Conservation (phyloP, 441 rosid genomes). For the Populus hybrid region DNA sequence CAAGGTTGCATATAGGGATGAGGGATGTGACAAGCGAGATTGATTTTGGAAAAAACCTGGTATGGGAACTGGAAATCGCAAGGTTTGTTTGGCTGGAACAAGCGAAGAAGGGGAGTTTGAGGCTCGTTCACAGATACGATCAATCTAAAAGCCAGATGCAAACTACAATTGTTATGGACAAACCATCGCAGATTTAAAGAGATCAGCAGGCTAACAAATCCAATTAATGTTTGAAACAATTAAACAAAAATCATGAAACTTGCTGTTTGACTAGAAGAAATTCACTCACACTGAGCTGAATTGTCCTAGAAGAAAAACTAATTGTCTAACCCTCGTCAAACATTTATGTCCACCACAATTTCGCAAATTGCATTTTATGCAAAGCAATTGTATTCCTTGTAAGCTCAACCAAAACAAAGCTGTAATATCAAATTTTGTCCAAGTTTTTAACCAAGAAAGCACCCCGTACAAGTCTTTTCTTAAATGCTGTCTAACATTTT, state of each 20-base stretch:
- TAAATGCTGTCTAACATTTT: too few species aligned
- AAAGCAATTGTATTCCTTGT: not conserved
- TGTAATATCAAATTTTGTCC: not conserved
- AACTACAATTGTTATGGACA: not conserved
- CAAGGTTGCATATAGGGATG: conserved; percentile 47
- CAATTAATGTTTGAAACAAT: too few species aligned
- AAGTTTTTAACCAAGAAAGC: not conserved
- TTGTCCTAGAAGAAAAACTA: too few species aligned
- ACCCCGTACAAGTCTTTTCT: not conserved
- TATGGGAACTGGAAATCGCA: conserved; percentile 20
- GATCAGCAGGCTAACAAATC: not conserved
- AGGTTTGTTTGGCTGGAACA: conserved; percentile 10
- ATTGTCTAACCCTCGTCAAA: not conserved
- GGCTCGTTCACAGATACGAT: conserved; percentile 8
- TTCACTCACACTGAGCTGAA: not conserved
- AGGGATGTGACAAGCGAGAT: conserved; percentile 18
- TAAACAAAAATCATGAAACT: not conserved
- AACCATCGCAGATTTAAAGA: not conserved
- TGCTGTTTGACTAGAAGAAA: not conserved
- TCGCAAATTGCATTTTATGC: not conserved
- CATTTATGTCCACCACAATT: not conserved
- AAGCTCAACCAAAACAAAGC: not conserved
- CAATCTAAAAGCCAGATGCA: conserved; percentile 27
- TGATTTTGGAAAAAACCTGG: conserved; percentile 13
- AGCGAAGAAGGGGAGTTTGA: conserved; percentile 10